Base-by-base conservation (phyloP, 2,329 filamentous ascomycete genomes). In the Pyricularia sp. region DNA sequence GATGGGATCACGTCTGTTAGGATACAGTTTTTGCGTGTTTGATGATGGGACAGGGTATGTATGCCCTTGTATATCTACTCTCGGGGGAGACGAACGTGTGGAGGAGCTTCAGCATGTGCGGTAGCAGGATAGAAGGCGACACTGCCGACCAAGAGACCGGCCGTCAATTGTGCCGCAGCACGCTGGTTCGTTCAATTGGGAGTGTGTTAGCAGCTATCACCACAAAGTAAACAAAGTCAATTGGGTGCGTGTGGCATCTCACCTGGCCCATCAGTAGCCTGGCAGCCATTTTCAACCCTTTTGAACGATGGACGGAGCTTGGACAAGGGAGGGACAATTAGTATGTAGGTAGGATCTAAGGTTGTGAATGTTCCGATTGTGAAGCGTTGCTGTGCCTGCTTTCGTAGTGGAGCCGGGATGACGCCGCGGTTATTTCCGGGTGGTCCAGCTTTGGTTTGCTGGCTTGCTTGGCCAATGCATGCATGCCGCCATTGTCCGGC, bases 221-320 rank as follows among this genome's bases (percentile, higher is more conserved):
- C 67, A 33, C 33, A 7, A 30, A 42, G 55, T 67, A 66, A 68
- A 69, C n/a, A 61, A 26, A 61, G 68, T 71, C 71, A 69, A 68
- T 68, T 67, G 70, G 58, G 11, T 30, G 31, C 42, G 55, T 9
- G 28, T 64, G 25, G 42, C 66, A 17, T 11, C 80, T 77, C 76
- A 88, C 85, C 82, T 81, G 82, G 79, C 82, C 83, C 75, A 87
- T 79, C 78, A 87, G 80, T 79, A 86, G 80, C 86, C 85, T 84
- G 76, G 85, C 82, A 80, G 85, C 85, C 85, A 88, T 88, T 78
- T 77, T 83, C 76, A 75, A 77, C 79, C 81, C 81, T 83, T 83
- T 84, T 82, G 81, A 79, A 73, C 74, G 70, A 67, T 71, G 70
- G 69, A 70, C 71, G 66, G 70, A 65, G 69, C 68, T 20, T 20